Percentiles rank a stretch among this genome's conserved stretches.
These are phyloP conservation scores for Mortierella sp. DNA, from an alignment of 371 early-diverging fungal species.

Conservation along the genomic window DNA sequence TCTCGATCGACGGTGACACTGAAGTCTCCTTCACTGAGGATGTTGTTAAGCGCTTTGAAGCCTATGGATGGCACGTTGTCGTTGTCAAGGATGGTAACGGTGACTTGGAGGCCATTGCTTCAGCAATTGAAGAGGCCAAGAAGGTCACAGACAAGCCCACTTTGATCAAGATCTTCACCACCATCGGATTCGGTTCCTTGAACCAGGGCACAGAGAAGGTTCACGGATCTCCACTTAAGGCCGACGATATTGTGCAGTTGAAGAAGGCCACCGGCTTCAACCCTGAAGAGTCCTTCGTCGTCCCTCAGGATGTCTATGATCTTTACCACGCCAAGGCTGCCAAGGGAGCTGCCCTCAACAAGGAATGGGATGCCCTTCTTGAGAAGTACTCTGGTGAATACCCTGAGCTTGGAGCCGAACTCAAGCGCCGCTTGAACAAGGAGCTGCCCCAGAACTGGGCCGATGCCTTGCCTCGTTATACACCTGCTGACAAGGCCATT, in stretches of 20 bases:
- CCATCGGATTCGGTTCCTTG: conserved; percentile 90
- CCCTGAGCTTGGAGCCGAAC: conserved; percentile 79
- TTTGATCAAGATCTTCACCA: conserved; percentile 88
- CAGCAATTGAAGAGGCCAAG: conserved; percentile 86
- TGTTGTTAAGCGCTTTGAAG: conserved; percentile 88
- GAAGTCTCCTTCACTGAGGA: conserved; percentile 95
- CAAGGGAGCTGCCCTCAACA: conserved; percentile 71
- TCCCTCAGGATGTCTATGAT: conserved; percentile 75
- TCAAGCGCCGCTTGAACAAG: conserved; percentile 80
- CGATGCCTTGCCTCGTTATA: conserved; percentile 79
- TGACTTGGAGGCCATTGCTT: conserved; percentile 77
- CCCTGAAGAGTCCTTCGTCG: conserved; percentile 78
- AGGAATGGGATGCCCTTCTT: conserved; percentile 81
- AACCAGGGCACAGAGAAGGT: conserved; percentile 91
- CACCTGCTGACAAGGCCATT: conserved; percentile 79
- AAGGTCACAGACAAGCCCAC: conserved; percentile 88
- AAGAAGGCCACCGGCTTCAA: conserved; percentile 90
- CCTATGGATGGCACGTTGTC: conserved; percentile 95
- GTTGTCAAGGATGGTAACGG: conserved; percentile 87
- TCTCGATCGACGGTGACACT: conserved; percentile 96
- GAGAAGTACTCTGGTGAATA: conserved; percentile 71
- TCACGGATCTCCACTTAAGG: conserved; percentile 93
- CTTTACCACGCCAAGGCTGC: conserved; percentile 71
- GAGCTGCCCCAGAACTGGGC: conserved; percentile 84
- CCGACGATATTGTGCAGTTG: conserved; percentile 88